Percentiles rank a stretch among this genome's conserved stretches.
Evolutionary conservation across 2,329 filamentous ascomycete genomes (phyloP).

Genomic region (Aphanocladium album): DNA sequence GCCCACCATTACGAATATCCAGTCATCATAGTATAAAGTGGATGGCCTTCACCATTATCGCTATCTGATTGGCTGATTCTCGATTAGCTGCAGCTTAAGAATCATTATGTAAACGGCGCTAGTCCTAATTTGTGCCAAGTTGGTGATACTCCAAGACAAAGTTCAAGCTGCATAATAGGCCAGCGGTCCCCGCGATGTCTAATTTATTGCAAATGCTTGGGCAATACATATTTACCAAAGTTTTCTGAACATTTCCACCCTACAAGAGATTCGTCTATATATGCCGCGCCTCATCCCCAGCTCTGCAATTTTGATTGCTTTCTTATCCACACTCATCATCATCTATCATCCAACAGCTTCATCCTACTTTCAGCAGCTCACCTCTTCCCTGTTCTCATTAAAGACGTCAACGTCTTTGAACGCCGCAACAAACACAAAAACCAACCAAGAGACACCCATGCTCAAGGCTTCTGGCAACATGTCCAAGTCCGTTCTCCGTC

Average conservation of each 20-base stretch:
- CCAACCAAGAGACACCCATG: constrained; percentile 19
- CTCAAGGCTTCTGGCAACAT: constrained; percentile 43
- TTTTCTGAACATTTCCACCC: constrained; percentile 16
- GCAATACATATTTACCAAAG: constrained; percentile 6
- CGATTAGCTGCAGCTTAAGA: constrained; percentile 7
- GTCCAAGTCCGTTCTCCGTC: constrained; percentile 54
- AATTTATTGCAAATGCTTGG: constrained; percentile 18
- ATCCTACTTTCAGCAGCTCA: constrained; percentile 20
- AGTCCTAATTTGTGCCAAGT: neutral
- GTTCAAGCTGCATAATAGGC: neutral
- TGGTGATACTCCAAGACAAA: neutral
- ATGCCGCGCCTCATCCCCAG: constrained; percentile 31
- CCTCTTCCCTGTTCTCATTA: constrained; percentile 13
- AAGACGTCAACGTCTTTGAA: constrained; percentile 7
- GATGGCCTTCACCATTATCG: neutral
- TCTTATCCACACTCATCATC: constrained; percentile 34
- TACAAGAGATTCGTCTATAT: constrained; percentile 26
- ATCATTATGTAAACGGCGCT: constrained; percentile 12
- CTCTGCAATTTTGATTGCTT: constrained; percentile 31
- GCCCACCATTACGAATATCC: constrained; percentile 1
- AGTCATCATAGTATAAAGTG: constrained; percentile 2
- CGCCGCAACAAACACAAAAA: constrained; percentile 10
- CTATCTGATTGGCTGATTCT: neutral
- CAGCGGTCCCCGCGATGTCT: constrained; percentile 3
- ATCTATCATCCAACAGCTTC: constrained; percentile 21